These are phyloP conservation scores for Penicillium sp. DNA, from an alignment of 2,329 filamentous ascomycete species.

Conservation along the genomic window DNA sequence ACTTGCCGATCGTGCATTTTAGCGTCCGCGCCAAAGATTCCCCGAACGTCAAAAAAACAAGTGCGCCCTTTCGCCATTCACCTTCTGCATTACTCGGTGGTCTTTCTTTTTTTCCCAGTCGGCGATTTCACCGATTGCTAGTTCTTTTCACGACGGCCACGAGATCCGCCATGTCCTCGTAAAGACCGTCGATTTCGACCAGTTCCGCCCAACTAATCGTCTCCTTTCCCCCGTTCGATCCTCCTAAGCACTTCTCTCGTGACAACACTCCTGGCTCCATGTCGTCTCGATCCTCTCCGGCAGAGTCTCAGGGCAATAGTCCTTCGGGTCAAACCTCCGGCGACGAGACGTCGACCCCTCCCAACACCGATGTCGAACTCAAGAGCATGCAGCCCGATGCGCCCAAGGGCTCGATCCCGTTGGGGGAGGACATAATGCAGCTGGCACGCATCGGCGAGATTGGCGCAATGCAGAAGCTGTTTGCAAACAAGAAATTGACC, in stretches of 20 bases:
- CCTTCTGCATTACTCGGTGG: conserved; percentile 1
- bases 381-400: conserved; percentile 32
- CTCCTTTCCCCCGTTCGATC: conserved; percentile 6
- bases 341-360: conserved; percentile 30
- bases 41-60: conserved; percentile 12
- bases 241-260: conserved; percentile 2
- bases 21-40: conserved; percentile 8
- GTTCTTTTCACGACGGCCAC: conserved; percentile 2
- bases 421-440: conserved; percentile 88
- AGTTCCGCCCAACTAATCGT: conserved; percentile 9
- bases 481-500: conserved; percentile 73
- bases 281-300: conserved; percentile 27
- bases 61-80: conserved; percentile 7
- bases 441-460: conserved; percentile 84
- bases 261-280: conserved; percentile 15
- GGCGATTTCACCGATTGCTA: background rate
- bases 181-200: conserved; percentile 4
- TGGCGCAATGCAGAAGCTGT: conserved; percentile 77
- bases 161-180: conserved; percentile 13
- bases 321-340: conserved; percentile 21
- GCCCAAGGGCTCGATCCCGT: conserved; percentile 34
- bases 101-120: background rate
- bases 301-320: conserved; percentile 21
- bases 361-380: conserved; percentile 37
- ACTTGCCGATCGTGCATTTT: conserved; percentile 2